Evolutionary conservation across 2,329 filamentous ascomycete genomes (phyloP), one percentile per base, ranked within the genome.

Genomic region (Graphium sp.): DNA sequence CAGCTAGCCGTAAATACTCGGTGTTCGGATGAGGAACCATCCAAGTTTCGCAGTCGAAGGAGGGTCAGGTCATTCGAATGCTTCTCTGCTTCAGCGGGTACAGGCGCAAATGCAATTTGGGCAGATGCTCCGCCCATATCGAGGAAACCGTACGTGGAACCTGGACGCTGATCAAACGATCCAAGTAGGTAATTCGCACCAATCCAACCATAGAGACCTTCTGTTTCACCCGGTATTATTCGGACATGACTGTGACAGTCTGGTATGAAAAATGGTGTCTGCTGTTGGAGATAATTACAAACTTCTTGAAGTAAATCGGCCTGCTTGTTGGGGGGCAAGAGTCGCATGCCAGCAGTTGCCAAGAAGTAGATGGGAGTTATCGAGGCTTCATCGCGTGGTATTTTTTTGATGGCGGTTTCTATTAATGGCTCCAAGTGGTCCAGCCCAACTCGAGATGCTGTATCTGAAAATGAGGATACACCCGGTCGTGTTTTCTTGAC

Each of bases 61-160:
- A 95, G 51, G 37, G 84, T 93, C 31, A 98, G 56, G 46, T 95
- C 84, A 36, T 94, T 68, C 1, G 82, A 76, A 48, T 98, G 91
- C 45, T 84, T 89, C 43, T 74, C 68, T 2, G 84, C 75, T 49
- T 98, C 89, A 2, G 89, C 95, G 4, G 67, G 56, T 50, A 98
- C 98, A 2, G 89, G 89, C 2, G 85, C 87, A 50, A 98, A 98
- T 0, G 91, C 89, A 44, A 98, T 95, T 53, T 98, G 89, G 11
- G 89, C 87, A 0, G 87, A 95, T 16, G 89, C 89, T 29, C 89
- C 89, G 28, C 89, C 89, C 91, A 98, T 98, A 47, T 98, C 89
- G 35, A 98, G 58, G 44, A 98, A 98, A 1, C 89, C 89, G 49
- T 95, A 98, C 0, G 89, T 98, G n/a, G n/a, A n/a, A n/a, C n/a